Evolutionary conservation across 306 rosid species (phyloP).

Genomic region (Argentina anserina): DNA sequence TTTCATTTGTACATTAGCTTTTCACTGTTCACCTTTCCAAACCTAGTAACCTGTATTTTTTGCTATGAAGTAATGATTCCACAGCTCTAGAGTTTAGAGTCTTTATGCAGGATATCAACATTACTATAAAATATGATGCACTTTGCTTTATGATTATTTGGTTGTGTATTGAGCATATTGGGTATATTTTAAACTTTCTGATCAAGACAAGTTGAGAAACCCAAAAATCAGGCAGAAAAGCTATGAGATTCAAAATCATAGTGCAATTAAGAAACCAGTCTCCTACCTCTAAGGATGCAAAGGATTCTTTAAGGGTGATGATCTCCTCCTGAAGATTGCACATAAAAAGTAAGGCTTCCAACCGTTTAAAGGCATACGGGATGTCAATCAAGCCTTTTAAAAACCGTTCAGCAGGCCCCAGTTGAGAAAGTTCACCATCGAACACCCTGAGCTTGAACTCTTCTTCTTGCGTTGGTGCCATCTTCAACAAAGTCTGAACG

Average conservation of each 20-base stretch:
- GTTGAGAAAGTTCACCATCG: slow-evolving; percentile 54
- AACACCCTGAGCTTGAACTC: slow-evolving; percentile 83
- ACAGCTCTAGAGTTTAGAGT: background rate
- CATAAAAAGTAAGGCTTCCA: slow-evolving; percentile 81
- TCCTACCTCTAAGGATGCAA: slow-evolving; percentile 68
- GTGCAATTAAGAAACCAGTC: slow-evolving; percentile 3
- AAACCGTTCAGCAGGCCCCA: slow-evolving; percentile 88
- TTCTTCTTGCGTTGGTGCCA: slow-evolving; percentile 89
- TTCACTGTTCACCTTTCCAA: background rate
- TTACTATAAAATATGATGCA: background rate
- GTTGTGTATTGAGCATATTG: background rate
- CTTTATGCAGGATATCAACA: background rate
- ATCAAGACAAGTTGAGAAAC: background rate
- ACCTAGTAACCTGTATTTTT: background rate
- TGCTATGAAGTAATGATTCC: background rate
- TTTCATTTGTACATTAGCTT: background rate
- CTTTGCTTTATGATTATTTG: background rate
- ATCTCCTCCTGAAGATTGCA: slow-evolving; percentile 74
- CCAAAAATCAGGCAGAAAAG: background rate
- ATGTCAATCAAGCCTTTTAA: slow-evolving; percentile 66
- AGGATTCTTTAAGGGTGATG: slow-evolving; percentile 50
- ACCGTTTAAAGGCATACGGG: slow-evolving; percentile 77
- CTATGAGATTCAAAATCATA: slow-evolving; percentile 5
- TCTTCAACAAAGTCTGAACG: slow-evolving; percentile 65
- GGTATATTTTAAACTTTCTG: background rate